Evolutionary conservation across 1,284 basidiomycete genomes (phyloP).

Genomic region (Cryptococcus wingfieldii): DNA sequence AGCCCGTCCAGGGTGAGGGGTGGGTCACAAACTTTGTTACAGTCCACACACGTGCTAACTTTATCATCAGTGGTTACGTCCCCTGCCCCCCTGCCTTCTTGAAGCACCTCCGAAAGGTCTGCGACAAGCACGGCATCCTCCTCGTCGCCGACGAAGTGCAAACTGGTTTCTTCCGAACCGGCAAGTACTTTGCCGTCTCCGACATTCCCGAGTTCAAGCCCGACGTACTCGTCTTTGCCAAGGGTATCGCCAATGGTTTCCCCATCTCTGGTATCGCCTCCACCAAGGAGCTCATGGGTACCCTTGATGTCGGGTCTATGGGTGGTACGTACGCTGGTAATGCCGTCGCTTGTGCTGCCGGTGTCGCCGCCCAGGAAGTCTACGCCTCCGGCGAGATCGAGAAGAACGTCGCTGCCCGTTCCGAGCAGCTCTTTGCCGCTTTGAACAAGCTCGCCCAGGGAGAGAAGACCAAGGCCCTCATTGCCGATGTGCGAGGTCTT

Average conservation of each 20-base stretch:
- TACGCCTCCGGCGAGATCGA: constrained; percentile 73
- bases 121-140: constrained; percentile 79
- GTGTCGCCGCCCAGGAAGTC: constrained; percentile 70
- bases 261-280: constrained; percentile 83
- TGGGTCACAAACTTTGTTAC: constrained; percentile 5
- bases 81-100: constrained; percentile 79
- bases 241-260: constrained; percentile 63
- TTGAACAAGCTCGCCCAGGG: constrained; percentile 51
- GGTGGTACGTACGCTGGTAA: constrained; percentile 90
- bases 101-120: constrained; percentile 71
- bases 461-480: constrained; percentile 52
- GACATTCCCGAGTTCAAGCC: constrained; percentile 66
- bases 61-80: constrained; percentile 64
- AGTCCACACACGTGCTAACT: not conserved
- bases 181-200: constrained; percentile 76
- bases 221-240: constrained; percentile 85
- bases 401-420: constrained; percentile 70
- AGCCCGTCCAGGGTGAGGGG: constrained; percentile 87
- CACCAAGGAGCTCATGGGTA: constrained; percentile 75
- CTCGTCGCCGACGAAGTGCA: constrained; percentile 82
- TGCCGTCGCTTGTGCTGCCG: constrained; percentile 82
- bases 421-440: constrained; percentile 63
- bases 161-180: constrained; percentile 83
- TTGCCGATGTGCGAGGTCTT: constrained; percentile 50
- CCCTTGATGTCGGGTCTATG: constrained; percentile 73